phyloP scores from a whole-genome alignment of 345 rosid species.

The Stellera chamaejasme region DNA sequence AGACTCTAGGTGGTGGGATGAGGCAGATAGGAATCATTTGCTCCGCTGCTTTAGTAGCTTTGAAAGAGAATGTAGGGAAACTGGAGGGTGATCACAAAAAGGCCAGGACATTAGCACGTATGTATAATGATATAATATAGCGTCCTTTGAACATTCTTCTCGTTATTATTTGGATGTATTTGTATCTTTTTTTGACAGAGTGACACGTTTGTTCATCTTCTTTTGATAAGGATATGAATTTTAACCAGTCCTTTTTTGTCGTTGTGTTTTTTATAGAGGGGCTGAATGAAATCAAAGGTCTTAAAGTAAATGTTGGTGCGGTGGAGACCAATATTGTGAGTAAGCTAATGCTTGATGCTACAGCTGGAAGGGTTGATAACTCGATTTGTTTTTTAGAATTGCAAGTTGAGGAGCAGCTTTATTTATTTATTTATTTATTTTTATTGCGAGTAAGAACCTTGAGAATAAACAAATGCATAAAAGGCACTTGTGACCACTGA shows the following conservation, averaged over 20 bases:
- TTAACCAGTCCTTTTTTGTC: background rate
- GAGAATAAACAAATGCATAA: too few relatives aligned
- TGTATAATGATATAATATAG: background rate
- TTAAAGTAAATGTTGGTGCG: constrained; percentile 51
- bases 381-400: background rate
- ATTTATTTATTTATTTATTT: too few relatives aligned
- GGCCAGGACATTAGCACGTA: constrained; percentile 77
- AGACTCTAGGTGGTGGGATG: constrained; percentile 97
- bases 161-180: background rate
- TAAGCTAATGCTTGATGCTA: constrained; percentile 5
- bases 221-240: background rate
- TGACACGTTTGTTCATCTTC: background rate
- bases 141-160: background rate
- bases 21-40: constrained; percentile 81
- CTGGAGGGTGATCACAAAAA: constrained; percentile 78
- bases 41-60: constrained; percentile 74
- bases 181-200: background rate
- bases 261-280: constrained; percentile 38
- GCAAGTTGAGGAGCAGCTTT: background rate
- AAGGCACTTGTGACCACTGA: too few relatives aligned
- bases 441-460: too few relatives aligned
- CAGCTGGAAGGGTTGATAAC: background rate
- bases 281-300: constrained; percentile 58
- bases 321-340: constrained; percentile 94
- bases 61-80: constrained; percentile 55